phyloP scores from a whole-genome alignment of 164 flowering plant species.

The Warburgia ugandensis region DNA sequence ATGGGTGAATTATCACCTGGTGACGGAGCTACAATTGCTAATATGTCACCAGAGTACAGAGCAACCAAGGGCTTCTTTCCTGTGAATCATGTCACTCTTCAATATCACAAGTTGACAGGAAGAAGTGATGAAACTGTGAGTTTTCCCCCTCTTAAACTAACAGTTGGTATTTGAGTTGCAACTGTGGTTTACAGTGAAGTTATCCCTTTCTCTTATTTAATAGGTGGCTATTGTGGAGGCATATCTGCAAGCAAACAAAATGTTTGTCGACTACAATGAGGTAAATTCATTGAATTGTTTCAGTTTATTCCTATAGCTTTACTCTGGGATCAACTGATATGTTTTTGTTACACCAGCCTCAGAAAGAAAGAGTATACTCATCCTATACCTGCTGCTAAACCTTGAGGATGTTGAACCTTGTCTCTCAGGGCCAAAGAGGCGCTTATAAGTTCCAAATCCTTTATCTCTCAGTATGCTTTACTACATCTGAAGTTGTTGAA shows the following conservation, averaged over 20 bases:
- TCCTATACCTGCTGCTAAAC: constrained; percentile 54
- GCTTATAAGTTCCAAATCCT: not conserved
- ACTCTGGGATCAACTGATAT: constrained; percentile 1
- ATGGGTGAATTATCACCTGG: constrained; percentile 73
- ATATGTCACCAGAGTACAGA: constrained; percentile 85
- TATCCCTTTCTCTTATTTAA: not conserved
- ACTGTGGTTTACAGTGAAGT: not conserved
- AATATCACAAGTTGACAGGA: constrained; percentile 77
- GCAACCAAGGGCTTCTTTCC: constrained; percentile 97
- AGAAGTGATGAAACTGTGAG: constrained; percentile 84
- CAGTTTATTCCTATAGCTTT: no score
- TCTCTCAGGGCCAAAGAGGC: constrained; percentile 79
- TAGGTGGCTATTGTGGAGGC: constrained; percentile 74
- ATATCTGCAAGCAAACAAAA: constrained; percentile 70
- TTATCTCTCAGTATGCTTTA: not conserved
- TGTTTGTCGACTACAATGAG: constrained; percentile 86
- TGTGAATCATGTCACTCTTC: constrained; percentile 79
- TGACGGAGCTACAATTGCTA: constrained; percentile 80
- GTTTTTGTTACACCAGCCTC: constrained; percentile 41
- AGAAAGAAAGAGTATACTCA: constrained; percentile 54
- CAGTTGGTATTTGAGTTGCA: not conserved
- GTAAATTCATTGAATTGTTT: no score
- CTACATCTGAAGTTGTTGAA: not conserved
- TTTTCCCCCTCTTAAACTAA: not conserved
- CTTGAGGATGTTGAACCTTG: constrained; percentile 74